phyloP scores from a whole-genome alignment of 2,329 filamentous ascomycete genomes.

The Paecilomyces variotii region DNA sequence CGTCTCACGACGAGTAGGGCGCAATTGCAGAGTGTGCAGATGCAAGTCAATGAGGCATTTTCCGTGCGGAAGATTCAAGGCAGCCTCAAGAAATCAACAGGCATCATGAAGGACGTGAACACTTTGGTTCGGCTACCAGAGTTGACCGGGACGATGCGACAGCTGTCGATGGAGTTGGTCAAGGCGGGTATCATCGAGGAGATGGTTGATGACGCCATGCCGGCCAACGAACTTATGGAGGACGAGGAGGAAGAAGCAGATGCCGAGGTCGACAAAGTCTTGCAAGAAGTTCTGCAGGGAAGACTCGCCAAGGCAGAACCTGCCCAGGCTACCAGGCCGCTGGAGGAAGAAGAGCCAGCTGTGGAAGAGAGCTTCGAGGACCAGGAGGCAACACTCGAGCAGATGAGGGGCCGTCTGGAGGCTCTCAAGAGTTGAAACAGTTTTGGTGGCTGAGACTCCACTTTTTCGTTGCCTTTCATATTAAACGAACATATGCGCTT shows the following conservation, averaged over 20 bases:
- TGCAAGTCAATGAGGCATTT: slow-evolving; percentile 97
- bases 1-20: slow-evolving; percentile 81
- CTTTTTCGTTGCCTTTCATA: neutral
- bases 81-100: slow-evolving; percentile 73
- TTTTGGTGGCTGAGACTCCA: neutral
- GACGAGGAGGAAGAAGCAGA: slow-evolving; percentile 68
- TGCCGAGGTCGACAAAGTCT: slow-evolving; percentile 83
- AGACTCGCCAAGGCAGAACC: slow-evolving; percentile 59
- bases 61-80: slow-evolving; percentile 93
- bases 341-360: slow-evolving; percentile 42
- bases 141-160: slow-evolving; percentile 80
- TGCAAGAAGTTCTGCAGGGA: slow-evolving; percentile 84
- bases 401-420: slow-evolving; percentile 88
- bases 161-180: slow-evolving; percentile 77
- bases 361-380: slow-evolving; percentile 71
- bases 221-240: slow-evolving; percentile 62
- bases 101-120: slow-evolving; percentile 97
- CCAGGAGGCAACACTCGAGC: slow-evolving; percentile 80
- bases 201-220: slow-evolving; percentile 82
- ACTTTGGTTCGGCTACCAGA: slow-evolving; percentile 74
- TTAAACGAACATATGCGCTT: neutral
- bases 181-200: slow-evolving; percentile 97
- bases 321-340: slow-evolving; percentile 46
- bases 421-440: slow-evolving; percentile 69
- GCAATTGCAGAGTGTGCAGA: slow-evolving; percentile 83